Percentiles rank a stretch among this genome's conserved stretches.
phyloP scores from a whole-genome alignment of 2,329 filamentous ascomycete genomes.

The Colletotrichum gigasporum region DNA sequence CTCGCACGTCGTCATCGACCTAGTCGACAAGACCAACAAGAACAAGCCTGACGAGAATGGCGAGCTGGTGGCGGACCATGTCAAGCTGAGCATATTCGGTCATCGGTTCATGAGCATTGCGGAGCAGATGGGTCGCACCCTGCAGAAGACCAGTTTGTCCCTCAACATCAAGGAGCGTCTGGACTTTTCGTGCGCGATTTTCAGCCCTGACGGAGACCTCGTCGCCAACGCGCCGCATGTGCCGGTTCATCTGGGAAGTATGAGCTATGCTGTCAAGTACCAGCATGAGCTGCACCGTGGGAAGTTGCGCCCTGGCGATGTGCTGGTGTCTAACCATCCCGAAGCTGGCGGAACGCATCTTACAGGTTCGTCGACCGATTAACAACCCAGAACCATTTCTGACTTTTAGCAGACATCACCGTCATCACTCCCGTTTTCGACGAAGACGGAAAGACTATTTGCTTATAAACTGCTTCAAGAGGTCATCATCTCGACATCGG shows the following conservation, averaged over 20 bases:
- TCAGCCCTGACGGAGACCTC: slow-evolving; percentile 78
- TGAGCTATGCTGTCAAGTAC: slow-evolving; percentile 82
- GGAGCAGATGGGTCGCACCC: slow-evolving; percentile 82
- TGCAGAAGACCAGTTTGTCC: slow-evolving; percentile 84
- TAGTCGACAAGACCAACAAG: slow-evolving; percentile 64
- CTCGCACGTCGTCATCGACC: slow-evolving; percentile 90
- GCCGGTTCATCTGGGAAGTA: slow-evolving; percentile 84
- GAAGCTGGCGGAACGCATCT: slow-evolving; percentile 86
- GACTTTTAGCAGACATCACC: slow-evolving; percentile 84
- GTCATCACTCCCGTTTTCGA: slow-evolving; percentile 83
- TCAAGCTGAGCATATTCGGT: slow-evolving; percentile 82
- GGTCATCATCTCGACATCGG: slow-evolving; percentile 88
- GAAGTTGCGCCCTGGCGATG: slow-evolving; percentile 79
- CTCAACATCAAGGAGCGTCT: slow-evolving; percentile 86
- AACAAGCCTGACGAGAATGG: slow-evolving; percentile 32
- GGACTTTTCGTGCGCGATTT: slow-evolving; percentile 85
- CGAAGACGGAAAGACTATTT: slow-evolving; percentile 69
- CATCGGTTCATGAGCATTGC: slow-evolving; percentile 89
- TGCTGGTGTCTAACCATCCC: slow-evolving; percentile 85
- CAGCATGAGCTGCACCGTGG: slow-evolving; percentile 84
- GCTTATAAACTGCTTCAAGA: slow-evolving; percentile 84
- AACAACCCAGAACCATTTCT: too few relatives aligned
- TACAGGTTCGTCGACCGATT: too few relatives aligned
- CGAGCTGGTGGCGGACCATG: slow-evolving; percentile 65
- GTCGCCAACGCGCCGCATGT: slow-evolving; percentile 84